Percentiles rank a stretch among this genome's conserved stretches.
These are phyloP conservation scores for Dictyostelium citrinum DNA, from an alignment of 78 protist genomes.

Conservation along the genomic window DNA sequence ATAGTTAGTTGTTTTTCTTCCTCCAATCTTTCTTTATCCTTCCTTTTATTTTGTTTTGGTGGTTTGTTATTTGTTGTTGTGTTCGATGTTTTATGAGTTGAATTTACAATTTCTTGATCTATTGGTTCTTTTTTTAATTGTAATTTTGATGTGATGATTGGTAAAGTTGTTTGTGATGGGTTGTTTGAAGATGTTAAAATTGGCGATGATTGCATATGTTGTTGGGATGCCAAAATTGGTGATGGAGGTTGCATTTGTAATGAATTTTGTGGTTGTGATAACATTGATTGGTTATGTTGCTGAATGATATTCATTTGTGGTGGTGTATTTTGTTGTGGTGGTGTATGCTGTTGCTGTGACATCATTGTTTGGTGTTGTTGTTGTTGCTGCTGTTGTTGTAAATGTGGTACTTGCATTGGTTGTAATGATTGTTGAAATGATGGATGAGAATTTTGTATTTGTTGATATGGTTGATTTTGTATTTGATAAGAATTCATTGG, in stretches of 20 bases:
- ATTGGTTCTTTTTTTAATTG: background rate
- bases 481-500: background rate
- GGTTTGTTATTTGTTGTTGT: background rate
- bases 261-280: background rate
- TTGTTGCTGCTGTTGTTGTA: background rate
- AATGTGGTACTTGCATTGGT: background rate
- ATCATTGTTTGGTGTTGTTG: background rate
- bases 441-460: background rate
- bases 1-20: background rate
- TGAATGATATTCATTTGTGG: background rate
- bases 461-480: background rate
- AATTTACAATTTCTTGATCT: background rate
- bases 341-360: background rate
- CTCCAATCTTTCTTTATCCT: background rate
- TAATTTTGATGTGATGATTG: slow-evolving; percentile 1
- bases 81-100: background rate
- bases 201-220: background rate
- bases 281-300: background rate
- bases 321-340: background rate
- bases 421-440: slow-evolving; percentile 2
- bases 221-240: background rate
- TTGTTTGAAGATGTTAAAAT: background rate
- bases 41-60: background rate
- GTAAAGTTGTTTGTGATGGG: background rate
- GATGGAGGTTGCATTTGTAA: background rate